phyloP scores from a whole-genome alignment of 1,284 basidiomycete genomes.

The Pterulicium gracile region DNA sequence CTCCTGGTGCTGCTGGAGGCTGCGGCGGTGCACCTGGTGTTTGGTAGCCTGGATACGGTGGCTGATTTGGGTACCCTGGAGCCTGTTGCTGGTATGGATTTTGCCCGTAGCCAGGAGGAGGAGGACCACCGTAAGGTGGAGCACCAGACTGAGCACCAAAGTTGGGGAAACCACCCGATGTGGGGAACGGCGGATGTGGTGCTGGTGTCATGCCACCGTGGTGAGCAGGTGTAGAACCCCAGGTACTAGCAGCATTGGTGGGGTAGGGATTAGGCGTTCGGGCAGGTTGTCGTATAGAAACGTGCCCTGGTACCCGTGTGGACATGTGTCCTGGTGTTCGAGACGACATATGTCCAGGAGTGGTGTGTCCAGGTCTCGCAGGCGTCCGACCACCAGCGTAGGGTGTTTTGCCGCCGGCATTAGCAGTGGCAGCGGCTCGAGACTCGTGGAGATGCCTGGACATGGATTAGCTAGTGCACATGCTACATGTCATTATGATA shows the following conservation, averaged over 20 bases:
- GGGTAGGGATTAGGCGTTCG: slow-evolving; percentile 65
- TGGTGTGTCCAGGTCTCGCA: slow-evolving; percentile 60
- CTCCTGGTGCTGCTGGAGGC: slow-evolving; percentile 27
- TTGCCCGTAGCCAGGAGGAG: background rate
- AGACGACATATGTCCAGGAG: slow-evolving; percentile 65
- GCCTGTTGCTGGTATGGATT: background rate
- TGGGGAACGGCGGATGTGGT: slow-evolving; percentile 24
- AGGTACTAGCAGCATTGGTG: slow-evolving; percentile 13
- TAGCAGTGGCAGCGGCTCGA: slow-evolving; percentile 51
- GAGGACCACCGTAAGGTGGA: background rate
- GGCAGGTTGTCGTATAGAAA: slow-evolving; percentile 28
- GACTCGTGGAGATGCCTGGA: slow-evolving; percentile 70
- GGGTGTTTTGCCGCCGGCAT: slow-evolving; percentile 68
- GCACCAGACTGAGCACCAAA: background rate
- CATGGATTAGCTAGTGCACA: slow-evolving; percentile 10
- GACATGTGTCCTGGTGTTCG: slow-evolving; percentile 19
- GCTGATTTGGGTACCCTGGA: slow-evolving; percentile 5
- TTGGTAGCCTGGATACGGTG: slow-evolving; percentile 46
- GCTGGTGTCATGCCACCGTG: slow-evolving; percentile 43
- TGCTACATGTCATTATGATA: slow-evolving; percentile 7
- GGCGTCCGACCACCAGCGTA: slow-evolving; percentile 72
- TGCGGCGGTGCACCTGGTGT: slow-evolving; percentile 40
- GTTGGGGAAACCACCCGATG: background rate
- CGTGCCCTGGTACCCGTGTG: background rate
- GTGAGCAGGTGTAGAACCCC: slow-evolving; percentile 7